Evolutionary conservation across 768 basidiomycete genomes (phyloP).

Genomic region (Gyrodon lividus): DNA sequence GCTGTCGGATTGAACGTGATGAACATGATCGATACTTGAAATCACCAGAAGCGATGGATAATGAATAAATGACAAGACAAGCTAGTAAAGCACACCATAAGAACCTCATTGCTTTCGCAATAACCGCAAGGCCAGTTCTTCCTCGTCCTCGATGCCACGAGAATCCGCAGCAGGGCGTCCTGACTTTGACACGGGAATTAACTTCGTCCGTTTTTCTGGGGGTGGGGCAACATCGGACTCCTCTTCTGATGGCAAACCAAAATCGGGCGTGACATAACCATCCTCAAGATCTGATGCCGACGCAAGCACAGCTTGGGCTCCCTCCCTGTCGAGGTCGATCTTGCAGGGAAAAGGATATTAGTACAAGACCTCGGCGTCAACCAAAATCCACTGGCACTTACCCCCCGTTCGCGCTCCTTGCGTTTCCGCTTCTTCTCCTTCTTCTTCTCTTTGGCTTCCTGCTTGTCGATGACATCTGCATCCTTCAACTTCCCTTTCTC

Average conservation of each 20-base stretch:
- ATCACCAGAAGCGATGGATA: no score
- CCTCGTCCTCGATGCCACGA: constrained; percentile 50
- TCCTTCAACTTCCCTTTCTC: constrained; percentile 72
- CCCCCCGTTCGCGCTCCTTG: constrained; percentile 67
- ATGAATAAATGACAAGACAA: no score
- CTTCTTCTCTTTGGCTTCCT: constrained; percentile 83
- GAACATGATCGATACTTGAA: neutral
- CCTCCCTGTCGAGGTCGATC: constrained; percentile 31
- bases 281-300: constrained; percentile 53
- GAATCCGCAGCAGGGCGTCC: constrained; percentile 14
- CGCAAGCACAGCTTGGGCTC: constrained; percentile 26
- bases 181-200: constrained; percentile 26
- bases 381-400: constrained; percentile 6
- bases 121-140: constrained; percentile 64
- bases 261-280: constrained; percentile 71
- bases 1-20: neutral
- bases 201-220: constrained; percentile 33
- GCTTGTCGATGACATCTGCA: constrained; percentile 74
- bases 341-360: constrained; percentile 1
- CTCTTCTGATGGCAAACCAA: constrained; percentile 48
- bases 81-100: neutral
- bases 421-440: constrained; percentile 89
- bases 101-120: constrained; percentile 36
- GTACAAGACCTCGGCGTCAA: neutral
- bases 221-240: constrained; percentile 31